A percentile compares a stretch with the other conserved stretches of the same genome.
These are phyloP conservation scores for Diaporthe eres DNA, from an alignment of 2,329 filamentous ascomycete genomes.

Conservation along the genomic window DNA sequence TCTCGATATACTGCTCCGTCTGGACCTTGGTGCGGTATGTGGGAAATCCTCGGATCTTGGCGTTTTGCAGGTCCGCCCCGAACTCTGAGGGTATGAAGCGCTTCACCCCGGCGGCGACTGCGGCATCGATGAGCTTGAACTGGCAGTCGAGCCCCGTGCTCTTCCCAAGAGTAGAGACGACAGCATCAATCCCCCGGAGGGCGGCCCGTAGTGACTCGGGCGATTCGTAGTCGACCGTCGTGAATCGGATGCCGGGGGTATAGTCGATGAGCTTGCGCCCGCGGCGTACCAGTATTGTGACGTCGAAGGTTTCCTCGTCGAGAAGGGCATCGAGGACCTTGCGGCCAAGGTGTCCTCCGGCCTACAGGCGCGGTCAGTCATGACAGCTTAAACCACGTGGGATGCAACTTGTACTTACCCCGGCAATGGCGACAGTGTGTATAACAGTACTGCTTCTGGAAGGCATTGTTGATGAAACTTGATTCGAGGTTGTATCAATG, in stretches of 20 bases:
- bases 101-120: constrained; percentile 68
- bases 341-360: constrained; percentile 6
- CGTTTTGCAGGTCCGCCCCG: constrained; percentile 47
- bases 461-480: neutral
- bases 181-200: constrained; percentile 68
- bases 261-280: neutral
- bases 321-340: neutral
- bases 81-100: constrained; percentile 72
- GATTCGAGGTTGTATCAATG: neutral
- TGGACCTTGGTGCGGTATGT: constrained; percentile 31
- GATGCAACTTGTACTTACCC: neutral
- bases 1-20: constrained; percentile 15
- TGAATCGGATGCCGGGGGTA: constrained; percentile 57
- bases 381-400: neutral
- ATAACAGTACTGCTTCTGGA: neutral
- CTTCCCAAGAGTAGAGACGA: constrained; percentile 65
- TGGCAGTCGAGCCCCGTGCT: constrained; percentile 57
- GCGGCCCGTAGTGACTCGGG: constrained; percentile 58
- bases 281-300: neutral
- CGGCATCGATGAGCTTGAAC: constrained; percentile 66
- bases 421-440: constrained; percentile 11
- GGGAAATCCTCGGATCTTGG: constrained; percentile 46
- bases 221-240: constrained; percentile 61
- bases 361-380: neutral
- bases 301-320: neutral